Evolutionary conservation across 192 early-diverging fungal genomes (phyloP).

Genomic region (Lobosporangium transversale): DNA sequence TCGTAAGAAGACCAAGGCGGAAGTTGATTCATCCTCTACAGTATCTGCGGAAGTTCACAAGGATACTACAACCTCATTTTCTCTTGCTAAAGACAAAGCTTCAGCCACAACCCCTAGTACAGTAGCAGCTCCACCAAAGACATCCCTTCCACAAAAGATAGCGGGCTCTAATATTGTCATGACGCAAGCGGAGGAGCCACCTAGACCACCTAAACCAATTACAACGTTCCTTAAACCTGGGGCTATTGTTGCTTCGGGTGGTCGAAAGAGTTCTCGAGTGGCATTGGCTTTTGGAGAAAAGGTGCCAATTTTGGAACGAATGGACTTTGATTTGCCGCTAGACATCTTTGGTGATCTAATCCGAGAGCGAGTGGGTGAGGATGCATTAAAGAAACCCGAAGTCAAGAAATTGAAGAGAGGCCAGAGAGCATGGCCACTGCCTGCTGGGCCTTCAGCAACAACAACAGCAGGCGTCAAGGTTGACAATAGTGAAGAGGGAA

Average conservation of each 20-base stretch:
- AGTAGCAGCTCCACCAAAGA: not conserved
- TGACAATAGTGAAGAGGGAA: too few relatives aligned
- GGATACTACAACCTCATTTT: not conserved
- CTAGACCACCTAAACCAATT: slow-evolving; percentile 33
- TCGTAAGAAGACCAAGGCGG: slow-evolving; percentile 22
- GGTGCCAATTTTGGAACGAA: slow-evolving; percentile 27
- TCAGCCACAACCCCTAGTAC: slow-evolving; percentile 7
- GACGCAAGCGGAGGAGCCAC: not conserved
- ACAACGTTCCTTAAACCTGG: slow-evolving; percentile 53
- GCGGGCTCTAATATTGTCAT: not conserved
- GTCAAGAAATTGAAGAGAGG: not conserved
- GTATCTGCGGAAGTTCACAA: not conserved
- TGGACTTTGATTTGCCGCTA: slow-evolving; percentile 53
- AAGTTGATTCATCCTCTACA: too few relatives aligned
- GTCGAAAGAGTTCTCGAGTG: slow-evolving; percentile 51
- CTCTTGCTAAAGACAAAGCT: not conserved
- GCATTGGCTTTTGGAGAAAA: slow-evolving; percentile 58
- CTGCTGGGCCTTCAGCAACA: not conserved
- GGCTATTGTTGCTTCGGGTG: slow-evolving; percentile 40
- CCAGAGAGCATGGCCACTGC: not conserved
- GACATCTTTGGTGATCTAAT: slow-evolving; percentile 49
- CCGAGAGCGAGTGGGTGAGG: slow-evolving; percentile 17
- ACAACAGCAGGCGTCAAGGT: too few relatives aligned
- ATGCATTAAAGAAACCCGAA: not conserved
- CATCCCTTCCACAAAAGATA: not conserved